These are phyloP conservation scores for Citrullus amarus DNA, from an alignment of 306 rosid genomes.

Conservation along the genomic window DNA sequence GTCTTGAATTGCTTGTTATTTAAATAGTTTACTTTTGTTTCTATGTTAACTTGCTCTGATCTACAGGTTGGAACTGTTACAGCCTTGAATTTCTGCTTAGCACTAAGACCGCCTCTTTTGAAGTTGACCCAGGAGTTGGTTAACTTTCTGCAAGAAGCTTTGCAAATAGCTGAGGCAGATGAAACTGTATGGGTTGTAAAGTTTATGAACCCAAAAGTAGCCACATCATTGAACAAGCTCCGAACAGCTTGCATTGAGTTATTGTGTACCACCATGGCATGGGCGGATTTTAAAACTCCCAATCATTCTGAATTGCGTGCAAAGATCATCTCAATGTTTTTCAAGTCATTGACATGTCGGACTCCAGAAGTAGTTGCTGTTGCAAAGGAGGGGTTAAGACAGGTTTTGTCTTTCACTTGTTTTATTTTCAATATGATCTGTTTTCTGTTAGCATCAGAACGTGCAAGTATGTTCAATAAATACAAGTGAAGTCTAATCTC, in stretches of 20 bases:
- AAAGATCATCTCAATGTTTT: slow-evolving; percentile 96
- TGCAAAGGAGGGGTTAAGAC: slow-evolving; percentile 97
- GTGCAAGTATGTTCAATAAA: not conserved
- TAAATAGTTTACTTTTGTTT: not conserved
- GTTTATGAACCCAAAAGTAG: slow-evolving; percentile 83
- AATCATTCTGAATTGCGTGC: slow-evolving; percentile 88
- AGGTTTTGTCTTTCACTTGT: slow-evolving; percentile 37
- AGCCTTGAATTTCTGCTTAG: slow-evolving; percentile 90
- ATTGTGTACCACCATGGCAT: slow-evolving; percentile 95
- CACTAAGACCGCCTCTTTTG: slow-evolving; percentile 97
- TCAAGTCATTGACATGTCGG: slow-evolving; percentile 89
- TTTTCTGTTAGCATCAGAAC: slow-evolving; percentile 5
- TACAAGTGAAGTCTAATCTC: slow-evolving; percentile 6
- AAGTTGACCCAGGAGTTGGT: slow-evolving; percentile 90
- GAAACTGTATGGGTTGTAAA: slow-evolving; percentile 85
- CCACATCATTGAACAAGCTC: slow-evolving; percentile 83
- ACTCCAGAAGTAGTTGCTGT: slow-evolving; percentile 96
- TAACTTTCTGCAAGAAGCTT: slow-evolving; percentile 93
- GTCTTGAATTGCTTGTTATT: slow-evolving; percentile 26
- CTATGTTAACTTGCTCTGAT: slow-evolving; percentile 19
- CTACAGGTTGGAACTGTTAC: slow-evolving; percentile 93
- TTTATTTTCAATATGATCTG: not conserved
- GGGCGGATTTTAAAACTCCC: slow-evolving; percentile 95
- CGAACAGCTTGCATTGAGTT: slow-evolving; percentile 95
- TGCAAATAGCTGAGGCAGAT: slow-evolving; percentile 96